Base-by-base conservation (phyloP, 768 basidiomycete genomes). In the Leucosporidium yakuticum region DNA sequence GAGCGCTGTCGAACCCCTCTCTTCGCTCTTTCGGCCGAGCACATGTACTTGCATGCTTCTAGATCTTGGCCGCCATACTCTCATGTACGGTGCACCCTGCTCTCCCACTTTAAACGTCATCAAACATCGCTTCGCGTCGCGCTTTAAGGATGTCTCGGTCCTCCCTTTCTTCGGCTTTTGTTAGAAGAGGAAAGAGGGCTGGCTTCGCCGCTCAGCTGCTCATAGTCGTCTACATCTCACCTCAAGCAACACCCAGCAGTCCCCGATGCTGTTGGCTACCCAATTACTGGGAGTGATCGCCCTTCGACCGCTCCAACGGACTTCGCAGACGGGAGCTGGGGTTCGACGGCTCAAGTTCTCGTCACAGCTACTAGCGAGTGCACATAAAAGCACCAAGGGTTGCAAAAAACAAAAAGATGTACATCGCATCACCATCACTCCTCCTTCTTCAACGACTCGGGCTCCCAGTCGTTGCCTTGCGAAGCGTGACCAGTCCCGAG, bases 401-500 rank as follows among this genome's bases (percentile, higher is more conserved):
- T 12, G n/a, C 47, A 48, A 48, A 48, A 50, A 17, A 4, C 19
- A 5, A 50, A 19, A 20, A 50, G 6, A 50, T 20, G 49, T 50
- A 19, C 21, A 51, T 9, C 47, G 11, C 47, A 27, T 51, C 50
- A 51, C 47, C 25, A 51, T 27, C 23, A 51, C 23, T 51, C 50
- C 23, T 51, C 25, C 50, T 51, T 51, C 50, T 23, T 51, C 50
- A 27, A 51, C 23, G 50, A 23, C 50, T 23, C 6, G 8, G 50
- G 50, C 25, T 27, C 19, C 50, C 50, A 51, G 50, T 51, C 50
- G 21, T 51, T 51, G 7, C 7, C 50, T 21, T 14, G 14, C 39
- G 39, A 44, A 15, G 39, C 39, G 14, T 44, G 39, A 9, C 55
- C 55, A 17, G 23, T 14, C 4, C 70, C 70, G 8, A 68, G 14